A percentile compares a stretch with the other conserved stretches of the same genome.
Evolutionary conservation across 2,329 filamentous ascomycete species (phyloP).

Genomic region (Epichloe bromicola): DNA sequence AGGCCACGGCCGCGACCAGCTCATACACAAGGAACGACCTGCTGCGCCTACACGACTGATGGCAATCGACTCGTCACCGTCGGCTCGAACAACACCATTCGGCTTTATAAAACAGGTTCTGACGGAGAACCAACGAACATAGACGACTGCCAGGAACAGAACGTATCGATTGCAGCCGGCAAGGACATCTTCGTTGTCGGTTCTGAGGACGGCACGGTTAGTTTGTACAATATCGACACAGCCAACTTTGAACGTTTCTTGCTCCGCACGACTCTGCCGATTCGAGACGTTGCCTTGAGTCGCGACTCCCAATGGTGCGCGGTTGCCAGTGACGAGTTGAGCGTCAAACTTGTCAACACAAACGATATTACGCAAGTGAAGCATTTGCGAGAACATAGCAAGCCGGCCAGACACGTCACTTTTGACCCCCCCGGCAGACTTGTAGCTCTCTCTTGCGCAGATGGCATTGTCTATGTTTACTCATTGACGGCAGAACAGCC

Average conservation of each 20-base stretch:
- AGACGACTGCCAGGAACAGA: conserved; percentile 81
- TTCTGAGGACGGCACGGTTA: conserved; percentile 92
- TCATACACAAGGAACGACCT: conserved; percentile 77
- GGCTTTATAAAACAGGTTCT: conserved; percentile 81
- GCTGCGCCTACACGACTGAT: conserved; percentile 78
- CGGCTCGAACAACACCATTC: conserved; percentile 85
- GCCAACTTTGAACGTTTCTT: conserved; percentile 70
- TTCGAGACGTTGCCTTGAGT: conserved; percentile 75
- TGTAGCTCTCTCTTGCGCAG: conserved; percentile 71
- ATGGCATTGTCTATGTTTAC: conserved; percentile 85
- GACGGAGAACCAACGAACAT: conserved; percentile 88
- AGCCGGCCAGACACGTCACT: conserved; percentile 80
- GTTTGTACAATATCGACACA: conserved; percentile 70
- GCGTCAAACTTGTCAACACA: conserved; percentile 77
- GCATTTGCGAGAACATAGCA: conserved; percentile 69
- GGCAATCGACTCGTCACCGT: conserved; percentile 80
- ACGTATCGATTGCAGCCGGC: conserved; percentile 62
- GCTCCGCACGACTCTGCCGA: conserved; percentile 69
- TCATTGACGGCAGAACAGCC: conserved; percentile 67
- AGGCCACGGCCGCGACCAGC: conserved; percentile 53
- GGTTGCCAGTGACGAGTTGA: conserved; percentile 91
- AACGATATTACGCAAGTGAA: conserved; percentile 64
- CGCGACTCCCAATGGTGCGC: conserved; percentile 77
- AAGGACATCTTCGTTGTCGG: conserved; percentile 79
- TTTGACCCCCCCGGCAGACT: conserved; percentile 72